Percentiles rank a stretch among this genome's conserved stretches.
Conservation (phyloP, 176 grass and related monocot genomes). For the Juncus inflexus region DNA sequence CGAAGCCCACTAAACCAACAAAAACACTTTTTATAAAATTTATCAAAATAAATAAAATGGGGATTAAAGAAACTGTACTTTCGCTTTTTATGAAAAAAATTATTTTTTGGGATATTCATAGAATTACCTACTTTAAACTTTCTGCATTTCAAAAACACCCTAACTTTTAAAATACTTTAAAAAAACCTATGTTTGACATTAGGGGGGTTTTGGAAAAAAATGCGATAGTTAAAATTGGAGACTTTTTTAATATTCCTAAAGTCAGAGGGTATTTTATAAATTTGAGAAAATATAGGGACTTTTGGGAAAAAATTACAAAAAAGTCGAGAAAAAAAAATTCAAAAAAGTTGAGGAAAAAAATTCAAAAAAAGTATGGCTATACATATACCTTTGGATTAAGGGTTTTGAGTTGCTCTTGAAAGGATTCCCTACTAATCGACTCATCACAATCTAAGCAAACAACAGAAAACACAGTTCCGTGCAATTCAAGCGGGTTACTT, state of each 20-base stretch:
- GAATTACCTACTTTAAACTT: neutral
- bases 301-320: neutral
- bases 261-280: too few relatives aligned
- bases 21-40: constrained; percentile 11
- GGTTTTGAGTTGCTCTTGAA: constrained; percentile 74
- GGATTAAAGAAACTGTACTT: constrained; percentile 2
- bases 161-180: too few relatives aligned
- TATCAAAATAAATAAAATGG: neutral
- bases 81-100: neutral
- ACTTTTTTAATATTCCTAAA: too few relatives aligned
- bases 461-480: constrained; percentile 79
- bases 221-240: too few relatives aligned
- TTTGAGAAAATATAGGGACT: too few relatives aligned
- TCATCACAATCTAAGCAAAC: constrained; percentile 71
- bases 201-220: too few relatives aligned
- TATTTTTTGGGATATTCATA: neutral
- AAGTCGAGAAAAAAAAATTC: neutral
- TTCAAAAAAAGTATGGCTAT: constrained; percentile 15
- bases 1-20: constrained; percentile 65
- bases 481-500: constrained; percentile 81
- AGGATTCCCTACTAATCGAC: constrained; percentile 55
- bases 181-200: too few relatives aligned
- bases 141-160: too few relatives aligned
- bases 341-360: neutral
- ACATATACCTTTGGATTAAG: constrained; percentile 84